Conservation (phyloP, 371 early-diverging fungal genomes). For the Mucor circinelloides region DNA sequence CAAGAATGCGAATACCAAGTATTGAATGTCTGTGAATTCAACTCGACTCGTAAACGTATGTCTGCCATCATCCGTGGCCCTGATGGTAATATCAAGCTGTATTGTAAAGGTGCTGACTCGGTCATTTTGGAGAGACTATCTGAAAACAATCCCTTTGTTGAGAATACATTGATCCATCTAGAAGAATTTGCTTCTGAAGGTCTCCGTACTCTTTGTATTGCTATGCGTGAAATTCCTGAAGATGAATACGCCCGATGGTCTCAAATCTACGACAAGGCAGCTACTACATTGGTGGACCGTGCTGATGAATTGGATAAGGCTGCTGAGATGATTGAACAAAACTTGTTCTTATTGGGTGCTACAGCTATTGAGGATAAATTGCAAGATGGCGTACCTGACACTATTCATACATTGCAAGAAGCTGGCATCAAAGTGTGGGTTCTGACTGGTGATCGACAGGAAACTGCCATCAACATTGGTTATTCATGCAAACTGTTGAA, state of each 20-base stretch:
- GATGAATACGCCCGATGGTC: slow-evolving; percentile 89
- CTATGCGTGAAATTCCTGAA: slow-evolving; percentile 88
- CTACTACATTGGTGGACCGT: slow-evolving; percentile 89
- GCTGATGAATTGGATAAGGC: slow-evolving; percentile 86
- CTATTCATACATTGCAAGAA: slow-evolving; percentile 92
- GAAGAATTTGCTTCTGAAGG: slow-evolving; percentile 92
- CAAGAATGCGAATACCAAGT: slow-evolving; percentile 80
- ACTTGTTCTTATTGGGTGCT: slow-evolving; percentile 91
- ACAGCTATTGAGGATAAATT: slow-evolving; percentile 99
- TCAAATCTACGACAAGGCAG: slow-evolving; percentile 82
- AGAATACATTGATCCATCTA: slow-evolving; percentile 72
- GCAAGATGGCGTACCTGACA: slow-evolving; percentile 97
- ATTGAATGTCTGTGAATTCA: slow-evolving; percentile 95
- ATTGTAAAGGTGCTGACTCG: slow-evolving; percentile 99
- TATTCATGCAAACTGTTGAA: slow-evolving; percentile 87
- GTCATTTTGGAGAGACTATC: slow-evolving; percentile 94
- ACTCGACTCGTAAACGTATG: slow-evolving; percentile 97
- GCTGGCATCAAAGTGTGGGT: slow-evolving; percentile 98
- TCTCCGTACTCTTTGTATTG: slow-evolving; percentile 92
- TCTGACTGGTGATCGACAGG: slow-evolving; percentile 91
- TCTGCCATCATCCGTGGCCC: slow-evolving; percentile 90
- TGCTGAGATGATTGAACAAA: slow-evolving; percentile 93
- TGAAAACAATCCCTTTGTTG: slow-evolving; percentile 78
- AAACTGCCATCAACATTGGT: slow-evolving; percentile 94
- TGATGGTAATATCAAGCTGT: slow-evolving; percentile 89